Percentiles rank a stretch among this genome's conserved stretches.
phyloP scores from a whole-genome alignment of 2,329 filamentous ascomycete genomes.

The Alternaria consortialis region DNA sequence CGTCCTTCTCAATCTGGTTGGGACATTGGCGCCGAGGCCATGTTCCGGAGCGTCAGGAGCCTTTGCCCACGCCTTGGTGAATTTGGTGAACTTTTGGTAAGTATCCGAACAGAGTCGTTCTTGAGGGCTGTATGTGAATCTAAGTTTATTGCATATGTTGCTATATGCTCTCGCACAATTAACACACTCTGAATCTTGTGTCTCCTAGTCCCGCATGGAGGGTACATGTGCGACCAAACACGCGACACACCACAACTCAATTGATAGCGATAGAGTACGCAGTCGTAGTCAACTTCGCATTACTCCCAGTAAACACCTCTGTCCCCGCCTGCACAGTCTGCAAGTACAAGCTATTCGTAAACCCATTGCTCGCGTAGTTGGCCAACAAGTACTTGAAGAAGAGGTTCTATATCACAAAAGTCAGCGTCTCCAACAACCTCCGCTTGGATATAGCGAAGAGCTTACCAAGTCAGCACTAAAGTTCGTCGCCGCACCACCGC shows the following conservation, averaged over 20 bases:
- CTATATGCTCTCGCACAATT: background rate
- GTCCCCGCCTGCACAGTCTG: background rate
- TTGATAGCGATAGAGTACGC: background rate
- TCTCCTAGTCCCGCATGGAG: background rate
- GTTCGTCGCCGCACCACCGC: too few species aligned
- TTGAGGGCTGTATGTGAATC: too few species aligned
- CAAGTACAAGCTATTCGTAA: background rate
- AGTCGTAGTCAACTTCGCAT: background rate
- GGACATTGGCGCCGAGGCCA: too few species aligned
- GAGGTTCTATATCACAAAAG: background rate
- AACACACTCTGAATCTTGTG: too few species aligned
- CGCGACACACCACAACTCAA: background rate
- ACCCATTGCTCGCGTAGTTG: background rate
- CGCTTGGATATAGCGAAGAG: accelerated
- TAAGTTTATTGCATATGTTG: too few species aligned
- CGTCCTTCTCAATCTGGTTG: too few species aligned
- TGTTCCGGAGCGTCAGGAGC: too few species aligned
- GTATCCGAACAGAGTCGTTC: too few species aligned
- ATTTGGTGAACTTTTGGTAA: too few species aligned
- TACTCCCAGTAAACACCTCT: background rate
- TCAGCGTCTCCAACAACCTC: background rate
- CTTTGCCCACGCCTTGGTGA: too few species aligned
- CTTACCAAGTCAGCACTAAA: background rate
- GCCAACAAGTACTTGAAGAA: background rate
- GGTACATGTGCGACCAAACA: background rate